Evolutionary conservation across 371 early-diverging fungal species (phyloP), one percentile per base, ranked within the genome.

Genomic region (Rhizopus stolonifer): DNA sequence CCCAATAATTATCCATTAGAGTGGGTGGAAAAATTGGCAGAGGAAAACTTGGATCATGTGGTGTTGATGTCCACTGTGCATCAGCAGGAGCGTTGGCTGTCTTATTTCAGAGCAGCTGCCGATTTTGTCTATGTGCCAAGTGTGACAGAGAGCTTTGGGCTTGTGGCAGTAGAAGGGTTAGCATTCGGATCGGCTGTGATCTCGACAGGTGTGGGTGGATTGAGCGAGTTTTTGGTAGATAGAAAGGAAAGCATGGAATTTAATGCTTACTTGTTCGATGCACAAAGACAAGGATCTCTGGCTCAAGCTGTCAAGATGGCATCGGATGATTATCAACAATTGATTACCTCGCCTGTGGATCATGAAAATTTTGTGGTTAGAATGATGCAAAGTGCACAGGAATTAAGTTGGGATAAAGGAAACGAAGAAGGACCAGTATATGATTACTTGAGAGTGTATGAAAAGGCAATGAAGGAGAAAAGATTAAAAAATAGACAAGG

Each of bases 61-160:
- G 52, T 59, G 14, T 57, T 83, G 24, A 72, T 83, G 36, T 53
- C 74, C 3, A 70, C 74, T 0, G 54, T 69, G 0, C 52, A 65
- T 23, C 62, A 76, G 9, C 83, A 84, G 49, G 57, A 58, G 1
- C 63, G 73, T 19, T 86, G 80, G 80, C 62, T 75, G 6, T 57
- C 75, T 1, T 79, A 70, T 49, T 77, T 65, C 50, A 72, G 86
- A 46, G 71, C 77, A 10, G 86, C 86, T 0, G 82, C 86, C 6
- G 86, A 86, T 52, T 74, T 81, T 61, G 66, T 79, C 9, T 69
- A 82, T 53, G 81, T 85, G 1, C 86, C 86, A 0, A 81, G 79
- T 17, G 19, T 74, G 43, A 83, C 83, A 0, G 83, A 83, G 50
- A 82, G 77, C 46, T 82, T 83, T 65, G 84, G 86, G 0, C 58